These are phyloP conservation scores for Mycena belliarum DNA, from an alignment of 768 basidiomycete species.

Conservation along the genomic window DNA sequence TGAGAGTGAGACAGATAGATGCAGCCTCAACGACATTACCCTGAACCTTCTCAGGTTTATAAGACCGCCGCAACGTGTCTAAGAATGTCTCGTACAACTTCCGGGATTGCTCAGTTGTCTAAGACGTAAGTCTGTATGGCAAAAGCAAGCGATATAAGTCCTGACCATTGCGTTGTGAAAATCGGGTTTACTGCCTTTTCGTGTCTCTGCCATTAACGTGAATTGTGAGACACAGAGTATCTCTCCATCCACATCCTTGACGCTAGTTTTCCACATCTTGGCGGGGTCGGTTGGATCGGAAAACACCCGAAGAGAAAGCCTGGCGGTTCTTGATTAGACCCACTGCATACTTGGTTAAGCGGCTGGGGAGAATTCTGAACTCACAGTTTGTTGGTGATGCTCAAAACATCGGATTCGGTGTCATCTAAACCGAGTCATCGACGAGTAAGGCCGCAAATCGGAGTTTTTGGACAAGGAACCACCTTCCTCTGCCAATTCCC, in stretches of 20 bases:
- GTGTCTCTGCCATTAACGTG: conserved; percentile 83
- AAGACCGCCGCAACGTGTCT: conserved; percentile 61
- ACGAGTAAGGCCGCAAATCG: neutral
- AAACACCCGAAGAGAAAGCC: conserved; percentile 75
- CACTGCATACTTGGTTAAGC: neutral
- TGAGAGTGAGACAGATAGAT: neutral
- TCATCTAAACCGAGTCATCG: conserved; percentile 86
- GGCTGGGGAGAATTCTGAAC: conserved; percentile 10
- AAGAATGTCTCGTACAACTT: conserved; percentile 74
- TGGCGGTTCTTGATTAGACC: conserved; percentile 29
- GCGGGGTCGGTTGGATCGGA: conserved; percentile 52
- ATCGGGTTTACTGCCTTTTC: conserved; percentile 88
- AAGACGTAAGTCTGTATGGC: neutral
- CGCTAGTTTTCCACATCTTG: conserved; percentile 83
- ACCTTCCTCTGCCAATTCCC: conserved; percentile 79
- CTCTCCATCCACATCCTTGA: conserved; percentile 88
- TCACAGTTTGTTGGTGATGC: conserved; percentile 83
- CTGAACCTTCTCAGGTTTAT: conserved; percentile 77
- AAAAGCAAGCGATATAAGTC: neutral
- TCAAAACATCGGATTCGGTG: conserved; percentile 68
- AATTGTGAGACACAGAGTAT: conserved; percentile 95
- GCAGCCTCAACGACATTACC: conserved; percentile 42
- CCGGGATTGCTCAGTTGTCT: conserved; percentile 71
- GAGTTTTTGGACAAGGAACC: neutral
- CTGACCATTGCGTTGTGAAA: conserved; percentile 92